Conservation (phyloP, 768 basidiomycete genomes). For the Exidia glandulosa region DNA sequence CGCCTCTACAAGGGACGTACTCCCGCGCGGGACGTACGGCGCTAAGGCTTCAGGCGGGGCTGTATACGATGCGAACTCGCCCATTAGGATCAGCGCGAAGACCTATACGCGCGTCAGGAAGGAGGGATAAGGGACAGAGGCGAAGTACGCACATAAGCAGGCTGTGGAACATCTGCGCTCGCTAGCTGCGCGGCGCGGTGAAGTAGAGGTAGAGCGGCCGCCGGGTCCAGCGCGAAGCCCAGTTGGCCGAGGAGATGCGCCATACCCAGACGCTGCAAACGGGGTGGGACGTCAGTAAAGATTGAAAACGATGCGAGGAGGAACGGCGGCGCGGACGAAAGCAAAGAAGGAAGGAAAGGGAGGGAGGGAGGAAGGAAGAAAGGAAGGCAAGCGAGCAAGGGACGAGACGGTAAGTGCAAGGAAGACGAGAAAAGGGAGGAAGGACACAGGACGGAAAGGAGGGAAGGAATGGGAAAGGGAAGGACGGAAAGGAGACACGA, state of each 20-base stretch:
- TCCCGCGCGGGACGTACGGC: slow-evolving; percentile 42
- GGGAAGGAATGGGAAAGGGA: too few relatives aligned
- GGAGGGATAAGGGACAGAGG: not conserved
- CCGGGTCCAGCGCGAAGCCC: slow-evolving; percentile 39
- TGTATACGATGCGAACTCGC: slow-evolving; percentile 52
- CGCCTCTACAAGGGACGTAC: slow-evolving; percentile 46
- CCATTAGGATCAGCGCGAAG: slow-evolving; percentile 75
- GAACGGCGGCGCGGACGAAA: too few relatives aligned
- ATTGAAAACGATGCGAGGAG: not conserved
- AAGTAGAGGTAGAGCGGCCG: slow-evolving; percentile 58
- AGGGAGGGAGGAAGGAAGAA: not conserved
- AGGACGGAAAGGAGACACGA: too few relatives aligned
- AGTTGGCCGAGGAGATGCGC: slow-evolving; percentile 86
- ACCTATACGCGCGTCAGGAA: slow-evolving; percentile 22
- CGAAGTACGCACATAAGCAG: slow-evolving; percentile 41
- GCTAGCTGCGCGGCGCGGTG: slow-evolving; percentile 67
- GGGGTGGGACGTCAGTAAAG: slow-evolving; percentile 1
- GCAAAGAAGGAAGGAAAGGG: too few relatives aligned
- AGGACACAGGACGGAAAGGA: too few relatives aligned
- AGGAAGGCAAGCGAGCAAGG: not conserved
- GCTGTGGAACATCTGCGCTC: slow-evolving; percentile 68
- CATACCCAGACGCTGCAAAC: slow-evolving; percentile 75
- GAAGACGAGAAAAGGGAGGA: not conserved
- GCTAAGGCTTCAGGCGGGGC: slow-evolving; percentile 40
- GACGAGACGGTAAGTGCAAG: too few relatives aligned